A percentile compares a stretch with the other conserved stretches of the same genome.
These are phyloP conservation scores for Usnea hakonensis DNA, from an alignment of 495 filamentous ascomycete genomes.

Conservation along the genomic window DNA sequence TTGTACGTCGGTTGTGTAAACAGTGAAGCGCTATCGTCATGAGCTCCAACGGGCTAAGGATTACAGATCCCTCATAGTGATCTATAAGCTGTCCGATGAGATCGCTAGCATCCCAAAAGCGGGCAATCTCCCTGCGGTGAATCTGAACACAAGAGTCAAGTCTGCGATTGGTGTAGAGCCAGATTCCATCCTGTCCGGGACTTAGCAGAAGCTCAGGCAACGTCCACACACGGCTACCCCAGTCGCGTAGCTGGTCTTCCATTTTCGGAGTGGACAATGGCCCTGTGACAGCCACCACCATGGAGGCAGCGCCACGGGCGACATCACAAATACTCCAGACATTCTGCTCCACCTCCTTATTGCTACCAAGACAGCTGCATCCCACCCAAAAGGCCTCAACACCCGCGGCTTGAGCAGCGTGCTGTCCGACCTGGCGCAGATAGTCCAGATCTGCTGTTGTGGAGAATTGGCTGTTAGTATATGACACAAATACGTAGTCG, in stretches of 20 bases:
- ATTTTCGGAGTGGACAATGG: conserved; percentile 3
- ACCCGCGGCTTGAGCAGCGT: conserved; percentile 28
- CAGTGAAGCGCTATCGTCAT: conserved; percentile 26
- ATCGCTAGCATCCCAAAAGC: conserved; percentile 20
- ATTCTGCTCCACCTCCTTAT: conserved; percentile 20
- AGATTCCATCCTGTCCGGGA: conserved; percentile 24
- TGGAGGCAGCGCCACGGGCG: conserved; percentile 29
- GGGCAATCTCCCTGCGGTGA: conserved; percentile 9
- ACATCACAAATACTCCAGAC: conserved; percentile 37
- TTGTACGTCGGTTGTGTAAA: conserved; percentile 23
- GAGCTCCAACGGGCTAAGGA: conserved; percentile 26
- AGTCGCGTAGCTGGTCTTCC: conserved; percentile 25
- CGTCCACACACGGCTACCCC: conserved; percentile 43
- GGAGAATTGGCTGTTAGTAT: conserved; percentile 28
- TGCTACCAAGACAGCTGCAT: conserved; percentile 17
- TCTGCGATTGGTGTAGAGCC: conserved; percentile 22
- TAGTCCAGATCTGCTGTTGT: conserved; percentile 17
- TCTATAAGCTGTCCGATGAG: conserved; percentile 30
- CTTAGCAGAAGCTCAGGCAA: conserved; percentile 39
- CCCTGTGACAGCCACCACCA: conserved; percentile 27
- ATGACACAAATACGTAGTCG: conserved; percentile 18
- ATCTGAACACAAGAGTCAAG: conserved; percentile 34
- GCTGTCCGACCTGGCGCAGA: conserved; percentile 26
- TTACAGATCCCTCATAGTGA: conserved; percentile 33
- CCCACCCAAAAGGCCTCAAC: conserved; percentile 33